Conservation (phyloP, 306 rosid species). For the Fragaria nilgerrensis region DNA sequence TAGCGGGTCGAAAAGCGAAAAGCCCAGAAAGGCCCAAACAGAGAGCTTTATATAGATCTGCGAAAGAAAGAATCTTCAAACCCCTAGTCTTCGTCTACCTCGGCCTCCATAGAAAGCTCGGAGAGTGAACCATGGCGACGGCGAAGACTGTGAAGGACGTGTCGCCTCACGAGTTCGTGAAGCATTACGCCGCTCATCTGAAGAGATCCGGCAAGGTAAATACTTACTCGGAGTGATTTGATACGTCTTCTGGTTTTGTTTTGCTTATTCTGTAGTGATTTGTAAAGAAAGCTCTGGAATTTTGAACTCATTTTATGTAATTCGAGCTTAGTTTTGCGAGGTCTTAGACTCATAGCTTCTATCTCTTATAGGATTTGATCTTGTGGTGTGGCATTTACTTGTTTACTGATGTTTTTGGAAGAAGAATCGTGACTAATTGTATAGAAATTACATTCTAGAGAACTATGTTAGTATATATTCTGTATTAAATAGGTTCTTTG, state of each 20-base stretch:
- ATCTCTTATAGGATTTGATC: neutral
- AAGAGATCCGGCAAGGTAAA: slow-evolving; percentile 54
- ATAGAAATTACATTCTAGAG: neutral
- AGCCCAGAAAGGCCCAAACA: neutral
- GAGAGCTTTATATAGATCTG: slow-evolving; percentile 5
- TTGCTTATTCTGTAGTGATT: neutral
- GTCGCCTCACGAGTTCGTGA: slow-evolving; percentile 55
- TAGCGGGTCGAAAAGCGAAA: neutral
- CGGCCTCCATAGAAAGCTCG: slow-evolving; percentile 11
- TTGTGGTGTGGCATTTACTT: neutral
- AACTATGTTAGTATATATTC: neutral
- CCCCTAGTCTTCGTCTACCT: slow-evolving; percentile 18
- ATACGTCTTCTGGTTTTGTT: neutral
- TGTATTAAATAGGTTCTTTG: too few relatives aligned
- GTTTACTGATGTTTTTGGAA: neutral
- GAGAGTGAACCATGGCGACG: slow-evolving; percentile 37
- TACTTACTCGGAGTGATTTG: neutral
- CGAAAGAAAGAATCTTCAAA: neutral
- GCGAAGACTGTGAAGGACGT: slow-evolving; percentile 54
- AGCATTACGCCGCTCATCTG: slow-evolving; percentile 52
- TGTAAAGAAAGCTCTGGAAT: neutral
- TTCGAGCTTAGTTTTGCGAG: neutral
- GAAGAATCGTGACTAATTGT: neutral
- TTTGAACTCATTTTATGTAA: neutral
- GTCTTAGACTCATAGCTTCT: too few relatives aligned